A percentile compares a stretch with the other conserved stretches of the same genome.
Conservation (phyloP, 805 yeast species). For the Wickerhamomyces chaumierensis region DNA sequence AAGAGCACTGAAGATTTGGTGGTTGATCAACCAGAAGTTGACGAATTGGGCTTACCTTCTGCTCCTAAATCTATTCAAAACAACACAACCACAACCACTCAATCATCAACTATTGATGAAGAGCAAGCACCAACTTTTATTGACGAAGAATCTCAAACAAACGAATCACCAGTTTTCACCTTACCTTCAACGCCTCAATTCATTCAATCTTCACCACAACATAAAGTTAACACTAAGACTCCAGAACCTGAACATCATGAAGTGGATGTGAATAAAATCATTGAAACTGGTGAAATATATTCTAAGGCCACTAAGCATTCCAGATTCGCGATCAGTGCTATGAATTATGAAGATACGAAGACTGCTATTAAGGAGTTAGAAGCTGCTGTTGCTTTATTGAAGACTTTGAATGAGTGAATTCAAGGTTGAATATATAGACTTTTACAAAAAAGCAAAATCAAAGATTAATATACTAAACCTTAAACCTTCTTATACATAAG, state of each 20-base stretch:
- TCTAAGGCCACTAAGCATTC: conserved; percentile 56
- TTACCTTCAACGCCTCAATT: conserved; percentile 4
- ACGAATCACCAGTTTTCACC: background rate
- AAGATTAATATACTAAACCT: no score
- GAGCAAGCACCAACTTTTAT: conserved; percentile 1
- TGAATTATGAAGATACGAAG: conserved; percentile 61
- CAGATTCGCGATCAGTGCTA: conserved; percentile 67
- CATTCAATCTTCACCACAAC: background rate
- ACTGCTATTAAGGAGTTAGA: conserved; percentile 57
- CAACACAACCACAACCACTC: background rate
- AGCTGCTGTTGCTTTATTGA: conserved; percentile 36
- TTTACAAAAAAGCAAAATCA: no score
- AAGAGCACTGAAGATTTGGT: background rate
- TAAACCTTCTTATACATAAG: no score
- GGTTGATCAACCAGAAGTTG: conserved; percentile 8
- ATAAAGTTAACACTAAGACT: background rate
- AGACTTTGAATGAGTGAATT: background rate
- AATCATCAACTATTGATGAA: no score
- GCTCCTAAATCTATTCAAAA: conserved; percentile 4
- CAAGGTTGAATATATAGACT: no score
- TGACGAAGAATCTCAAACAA: conserved; percentile 1
- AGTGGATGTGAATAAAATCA: conserved; percentile 32
- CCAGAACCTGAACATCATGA: conserved; percentile 3
- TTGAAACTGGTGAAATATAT: conserved; percentile 45
- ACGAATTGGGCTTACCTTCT: conserved; percentile 9